phyloP scores from a whole-genome alignment of 768 basidiomycete genomes.

The Harrya chromipes region DNA sequence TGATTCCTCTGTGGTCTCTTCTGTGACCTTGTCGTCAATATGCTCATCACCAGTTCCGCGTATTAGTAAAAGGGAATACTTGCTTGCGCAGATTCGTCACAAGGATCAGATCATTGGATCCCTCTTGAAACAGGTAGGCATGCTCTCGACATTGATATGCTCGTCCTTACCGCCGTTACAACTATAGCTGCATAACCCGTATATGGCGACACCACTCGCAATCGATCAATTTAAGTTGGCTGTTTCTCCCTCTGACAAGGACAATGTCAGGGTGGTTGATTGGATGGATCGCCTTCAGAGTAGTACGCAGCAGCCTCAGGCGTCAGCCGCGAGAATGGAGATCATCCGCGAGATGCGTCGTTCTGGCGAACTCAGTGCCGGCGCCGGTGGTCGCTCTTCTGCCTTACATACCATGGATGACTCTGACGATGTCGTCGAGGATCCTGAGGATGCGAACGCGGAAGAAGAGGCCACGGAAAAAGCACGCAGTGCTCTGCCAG shows the following conservation, averaged over 20 bases:
- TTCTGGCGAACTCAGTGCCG: slow-evolving; percentile 15
- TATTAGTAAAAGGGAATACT: slow-evolving; percentile 78
- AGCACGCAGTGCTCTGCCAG: slow-evolving; percentile 52
- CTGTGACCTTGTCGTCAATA: slow-evolving; percentile 38
- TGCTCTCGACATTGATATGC: not conserved
- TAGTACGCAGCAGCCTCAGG: slow-evolving; percentile 49
- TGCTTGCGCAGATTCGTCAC: slow-evolving; percentile 81
- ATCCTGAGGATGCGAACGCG: slow-evolving; percentile 29
- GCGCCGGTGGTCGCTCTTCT: not conserved
- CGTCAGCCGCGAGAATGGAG: slow-evolving; percentile 27
- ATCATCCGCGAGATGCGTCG: slow-evolving; percentile 33
- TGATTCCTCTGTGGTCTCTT: slow-evolving; percentile 29
- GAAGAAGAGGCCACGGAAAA: slow-evolving; percentile 45
- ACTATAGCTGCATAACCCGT: slow-evolving; percentile 64
- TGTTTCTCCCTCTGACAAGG: slow-evolving; percentile 69
- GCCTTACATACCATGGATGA: slow-evolving; percentile 21
- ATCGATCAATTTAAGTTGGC: slow-evolving; percentile 79
- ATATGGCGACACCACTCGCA: slow-evolving; percentile 72
- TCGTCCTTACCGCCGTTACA: not conserved
- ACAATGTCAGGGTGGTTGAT: slow-evolving; percentile 63
- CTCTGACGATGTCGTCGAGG: slow-evolving; percentile 38
- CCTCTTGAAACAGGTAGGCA: slow-evolving; percentile 71
- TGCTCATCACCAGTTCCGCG: slow-evolving; percentile 27
- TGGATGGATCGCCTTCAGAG: slow-evolving; percentile 73
- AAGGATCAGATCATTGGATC: slow-evolving; percentile 86